phyloP scores from a whole-genome alignment of 495 filamentous ascomycete species.

The Penicillium angulare region DNA sequence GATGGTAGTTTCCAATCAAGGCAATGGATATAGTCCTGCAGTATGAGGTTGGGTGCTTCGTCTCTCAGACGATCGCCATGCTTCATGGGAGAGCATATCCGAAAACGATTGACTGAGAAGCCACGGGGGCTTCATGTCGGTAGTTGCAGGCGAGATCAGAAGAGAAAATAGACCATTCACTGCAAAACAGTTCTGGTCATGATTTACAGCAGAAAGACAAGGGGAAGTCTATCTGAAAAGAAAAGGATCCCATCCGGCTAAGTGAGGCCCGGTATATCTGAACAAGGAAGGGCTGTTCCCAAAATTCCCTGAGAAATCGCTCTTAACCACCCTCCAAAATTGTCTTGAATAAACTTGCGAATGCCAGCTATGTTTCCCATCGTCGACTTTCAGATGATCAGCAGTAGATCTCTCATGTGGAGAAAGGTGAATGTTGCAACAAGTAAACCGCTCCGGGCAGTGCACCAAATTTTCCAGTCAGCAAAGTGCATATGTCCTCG shows the following conservation, averaged over 20 bases:
- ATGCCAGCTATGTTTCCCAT: background rate
- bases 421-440: background rate
- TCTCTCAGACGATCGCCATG: background rate
- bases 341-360: background rate
- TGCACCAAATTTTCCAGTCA: background rate
- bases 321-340: background rate
- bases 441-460: background rate
- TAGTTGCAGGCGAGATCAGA: background rate
- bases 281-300: background rate
- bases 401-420: background rate
- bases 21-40: background rate
- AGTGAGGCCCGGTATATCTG: background rate
- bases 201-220: slow-evolving; percentile 20
- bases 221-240: slow-evolving; percentile 1
- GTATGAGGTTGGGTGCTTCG: background rate
- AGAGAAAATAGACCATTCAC: background rate
- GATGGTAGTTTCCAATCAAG: background rate
- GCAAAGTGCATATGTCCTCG: background rate
- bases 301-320: background rate
- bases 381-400: background rate
- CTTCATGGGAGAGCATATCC: background rate
- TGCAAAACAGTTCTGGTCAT: background rate
- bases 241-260: background rate
- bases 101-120: background rate
- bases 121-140: background rate